A percentile compares a stretch with the other conserved stretches of the same genome.
Conservation (phyloP, 208 protist genomes). For the Acanthamoeba triangularis region DNA sequence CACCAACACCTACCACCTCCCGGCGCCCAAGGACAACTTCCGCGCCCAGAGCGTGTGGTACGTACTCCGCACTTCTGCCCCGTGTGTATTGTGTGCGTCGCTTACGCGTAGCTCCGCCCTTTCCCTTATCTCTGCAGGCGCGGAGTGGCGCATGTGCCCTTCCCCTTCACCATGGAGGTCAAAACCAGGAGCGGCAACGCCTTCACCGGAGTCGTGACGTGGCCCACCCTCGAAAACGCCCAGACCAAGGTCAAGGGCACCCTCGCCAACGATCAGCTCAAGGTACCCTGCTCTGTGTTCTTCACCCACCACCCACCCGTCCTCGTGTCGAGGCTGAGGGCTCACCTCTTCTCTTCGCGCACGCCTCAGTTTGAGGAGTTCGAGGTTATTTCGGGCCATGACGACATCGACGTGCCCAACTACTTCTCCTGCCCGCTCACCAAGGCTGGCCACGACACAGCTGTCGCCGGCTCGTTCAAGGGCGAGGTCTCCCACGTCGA, state of each 20-base stretch:
- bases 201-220: conserved; percentile 14
- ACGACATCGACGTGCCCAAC: conserved; percentile 49
- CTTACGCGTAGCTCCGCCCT: not conserved
- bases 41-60: conserved; percentile 27
- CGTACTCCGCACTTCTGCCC: not conserved
- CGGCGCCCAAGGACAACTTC: conserved; percentile 57
- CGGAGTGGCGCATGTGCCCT: conserved; percentile 53
- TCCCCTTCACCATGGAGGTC: conserved; percentile 19
- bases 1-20: conserved; percentile 38
- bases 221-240: conserved; percentile 29
- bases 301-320: too few relatives aligned
- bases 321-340: not conserved
- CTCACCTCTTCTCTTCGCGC: not conserved
- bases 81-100: not conserved
- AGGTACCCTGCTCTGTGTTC: not conserved
- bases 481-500: not conserved
- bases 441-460: conserved; percentile 6
- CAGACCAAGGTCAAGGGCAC: conserved; percentile 62
- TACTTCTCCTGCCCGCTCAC: conserved; percentile 31
- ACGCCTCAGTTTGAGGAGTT: conserved; percentile 57
- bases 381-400: conserved; percentile 33
- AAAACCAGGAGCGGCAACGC: conserved; percentile 17
- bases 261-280: conserved; percentile 17
- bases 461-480: conserved; percentile 12
- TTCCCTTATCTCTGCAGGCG: not conserved